These are phyloP conservation scores for Marvania coccoides DNA, from an alignment of 139 green algal species.

Conservation along the genomic window DNA sequence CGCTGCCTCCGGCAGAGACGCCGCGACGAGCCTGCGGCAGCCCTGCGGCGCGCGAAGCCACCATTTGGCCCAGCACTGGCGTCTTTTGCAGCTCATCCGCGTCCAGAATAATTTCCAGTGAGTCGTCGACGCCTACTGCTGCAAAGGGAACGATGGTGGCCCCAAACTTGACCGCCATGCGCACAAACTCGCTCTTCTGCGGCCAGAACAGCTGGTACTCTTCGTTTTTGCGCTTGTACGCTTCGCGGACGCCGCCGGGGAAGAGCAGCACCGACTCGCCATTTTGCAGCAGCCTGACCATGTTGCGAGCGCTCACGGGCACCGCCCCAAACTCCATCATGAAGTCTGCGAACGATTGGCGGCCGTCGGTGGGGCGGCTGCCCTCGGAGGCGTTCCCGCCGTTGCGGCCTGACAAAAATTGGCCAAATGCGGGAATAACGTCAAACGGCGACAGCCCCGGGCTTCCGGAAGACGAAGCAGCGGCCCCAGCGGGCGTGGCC, in stretches of 20 bases:
- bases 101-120: conserved; percentile 51
- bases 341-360: conserved; percentile 36
- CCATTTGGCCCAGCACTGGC: conserved; percentile 46
- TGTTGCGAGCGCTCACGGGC: conserved; percentile 65
- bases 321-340: conserved; percentile 88
- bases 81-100: conserved; percentile 42
- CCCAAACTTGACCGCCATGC: conserved; percentile 75
- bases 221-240: conserved; percentile 67
- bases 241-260: conserved; percentile 77
- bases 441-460: conserved; percentile 13
- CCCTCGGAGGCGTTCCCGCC: not conserved
- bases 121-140: conserved; percentile 74
- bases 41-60: conserved; percentile 17
- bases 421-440: conserved; percentile 1
- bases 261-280: conserved; percentile 83
- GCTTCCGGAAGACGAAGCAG: not conserved
- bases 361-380: not conserved
- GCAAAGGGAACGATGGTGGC: conserved; percentile 93
- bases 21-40: conserved; percentile 18
- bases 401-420: not conserved
- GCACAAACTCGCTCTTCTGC: conserved; percentile 78
- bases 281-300: conserved; percentile 66
- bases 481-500: not conserved
- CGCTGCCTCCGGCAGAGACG: not conserved
- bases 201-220: conserved; percentile 94